phyloP scores from a whole-genome alignment of 2,329 filamentous ascomycete genomes.

The Penicillium hordei region DNA sequence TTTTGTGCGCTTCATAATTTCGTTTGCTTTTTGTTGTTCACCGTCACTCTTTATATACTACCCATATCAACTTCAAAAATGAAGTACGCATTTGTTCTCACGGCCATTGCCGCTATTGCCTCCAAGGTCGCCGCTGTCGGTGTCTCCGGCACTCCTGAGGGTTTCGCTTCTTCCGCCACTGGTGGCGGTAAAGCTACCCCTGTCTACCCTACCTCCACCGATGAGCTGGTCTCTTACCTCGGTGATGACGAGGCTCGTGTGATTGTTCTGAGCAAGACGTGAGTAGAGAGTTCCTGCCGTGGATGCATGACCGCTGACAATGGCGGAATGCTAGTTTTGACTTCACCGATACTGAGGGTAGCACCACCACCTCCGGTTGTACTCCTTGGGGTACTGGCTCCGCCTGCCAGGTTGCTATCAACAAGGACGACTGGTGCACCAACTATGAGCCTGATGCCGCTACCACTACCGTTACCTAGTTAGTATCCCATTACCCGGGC shows the following conservation, averaged over 20 bases:
- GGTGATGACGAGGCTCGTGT: constrained; percentile 8
- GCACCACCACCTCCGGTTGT: constrained; percentile 1
- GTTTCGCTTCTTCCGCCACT: constrained; percentile 10
- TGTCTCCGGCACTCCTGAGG: constrained; percentile 7
- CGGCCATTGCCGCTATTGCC: constrained; percentile 2
- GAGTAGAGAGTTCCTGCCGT: not conserved
- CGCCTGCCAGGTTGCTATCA: constrained; percentile 9
- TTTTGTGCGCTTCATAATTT: not conserved
- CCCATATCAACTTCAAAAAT: not conserved
- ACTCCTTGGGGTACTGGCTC: constrained; percentile 8
- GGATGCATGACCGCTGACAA: not conserved
- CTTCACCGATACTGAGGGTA: constrained; percentile 9
- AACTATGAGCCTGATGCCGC: constrained; percentile 7
- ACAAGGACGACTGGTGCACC: constrained; percentile 11
- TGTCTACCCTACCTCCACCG: constrained; percentile 7
- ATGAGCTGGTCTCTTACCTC: constrained; percentile 11
- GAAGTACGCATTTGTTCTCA: constrained; percentile 7
- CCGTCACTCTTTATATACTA: not conserved
- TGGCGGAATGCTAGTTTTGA: constrained; percentile 2
- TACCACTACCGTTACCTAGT: constrained; percentile 9
- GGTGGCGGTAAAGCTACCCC: constrained; percentile 9
- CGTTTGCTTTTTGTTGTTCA: not conserved
- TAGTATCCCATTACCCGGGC: not conserved
- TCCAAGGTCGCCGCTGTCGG: constrained; percentile 8
- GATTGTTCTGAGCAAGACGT: constrained; percentile 11